A percentile compares a stretch with the other conserved stretches of the same genome.
Evolutionary conservation across 495 filamentous ascomycete species (phyloP).

Genomic region (Podospora didyma): DNA sequence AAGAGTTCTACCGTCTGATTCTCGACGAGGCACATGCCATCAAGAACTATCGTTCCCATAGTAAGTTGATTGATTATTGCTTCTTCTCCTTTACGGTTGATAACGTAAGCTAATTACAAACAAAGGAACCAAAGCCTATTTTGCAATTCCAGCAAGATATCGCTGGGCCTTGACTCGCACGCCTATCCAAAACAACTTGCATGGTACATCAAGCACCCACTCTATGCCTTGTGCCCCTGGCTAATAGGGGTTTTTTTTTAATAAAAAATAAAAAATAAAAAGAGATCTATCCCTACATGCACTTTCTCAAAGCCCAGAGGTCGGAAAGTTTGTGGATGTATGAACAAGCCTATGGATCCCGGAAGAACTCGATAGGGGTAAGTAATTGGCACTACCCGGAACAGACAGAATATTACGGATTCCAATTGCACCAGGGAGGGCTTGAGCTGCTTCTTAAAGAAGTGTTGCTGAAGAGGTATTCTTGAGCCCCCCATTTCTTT

Average conservation of each 20-base stretch:
- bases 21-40: conserved; percentile 34
- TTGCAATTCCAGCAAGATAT: conserved; percentile 7
- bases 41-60: conserved; percentile 22
- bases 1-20: conserved; percentile 28
- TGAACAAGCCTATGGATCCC: conserved; percentile 41
- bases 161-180: conserved; percentile 33
- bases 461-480: conserved; percentile 7
- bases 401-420: background rate
- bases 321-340: conserved; percentile 42
- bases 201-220: conserved; percentile 12
- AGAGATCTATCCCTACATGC: conserved; percentile 17
- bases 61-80: conserved; percentile 1
- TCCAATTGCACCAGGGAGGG: background rate
- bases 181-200: conserved; percentile 27
- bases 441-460: background rate
- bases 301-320: conserved; percentile 51
- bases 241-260: background rate
- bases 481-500: background rate
- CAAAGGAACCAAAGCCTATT: conserved; percentile 11
- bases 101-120: background rate
- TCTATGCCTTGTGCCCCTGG: too few species aligned
- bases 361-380: background rate
- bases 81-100: conserved; percentile 8
- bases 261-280: background rate
- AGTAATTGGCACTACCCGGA: background rate